Base-by-base conservation (phyloP, 805 yeast species). In the Maudiozyma pseudohumilis region DNA sequence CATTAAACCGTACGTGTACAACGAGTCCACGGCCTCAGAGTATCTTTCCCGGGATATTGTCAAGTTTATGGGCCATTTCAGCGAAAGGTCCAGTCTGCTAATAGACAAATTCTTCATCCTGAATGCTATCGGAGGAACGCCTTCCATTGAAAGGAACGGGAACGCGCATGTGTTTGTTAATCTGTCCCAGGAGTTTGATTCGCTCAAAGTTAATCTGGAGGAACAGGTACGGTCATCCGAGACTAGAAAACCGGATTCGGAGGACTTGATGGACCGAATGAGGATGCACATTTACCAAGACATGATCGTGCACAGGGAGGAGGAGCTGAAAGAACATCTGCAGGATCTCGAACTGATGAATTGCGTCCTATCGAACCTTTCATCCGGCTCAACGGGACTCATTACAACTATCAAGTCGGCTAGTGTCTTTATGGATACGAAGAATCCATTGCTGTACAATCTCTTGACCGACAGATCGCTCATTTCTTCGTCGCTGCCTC, bases 381-480 rank as follows among this genome's bases (percentile, higher is more conserved):
- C 85, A 1, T 43, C 62, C 4, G 58, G 74, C 1, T 74, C 88
- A 1, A 77, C 94, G 0, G 98, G 96, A 0, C 64, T 92, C 3
- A 81, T 92, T 24, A 89, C 97, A 0, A 85, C 96, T 0, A 83
- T 94, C 0, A 59, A 66, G 8, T 75, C 85, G 17, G 89, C 94
- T 20, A 75, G 83, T 6, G 55, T 58, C 28, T 52, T 53, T 13
- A 40, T 59, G 4, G 57, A 54, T 35, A 57, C 56, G 10, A 69
- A 72, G 42, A 92, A 92, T 55, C 98, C 99, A 2, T 71, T 92
- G 29, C 75, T 92, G 12, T 85, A 88, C 59, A 92, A 92, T 54
- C 72, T 92, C 12, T 66, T 92, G 27, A 92, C 99, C 0, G 97
- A 92, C 55, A 66, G 97, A 36, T 86, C 97, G 1, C 69, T 85